Evolutionary conservation across 2,329 filamentous ascomycete genomes (phyloP).

Genomic region (Ceratocystiopsis minuta): DNA sequence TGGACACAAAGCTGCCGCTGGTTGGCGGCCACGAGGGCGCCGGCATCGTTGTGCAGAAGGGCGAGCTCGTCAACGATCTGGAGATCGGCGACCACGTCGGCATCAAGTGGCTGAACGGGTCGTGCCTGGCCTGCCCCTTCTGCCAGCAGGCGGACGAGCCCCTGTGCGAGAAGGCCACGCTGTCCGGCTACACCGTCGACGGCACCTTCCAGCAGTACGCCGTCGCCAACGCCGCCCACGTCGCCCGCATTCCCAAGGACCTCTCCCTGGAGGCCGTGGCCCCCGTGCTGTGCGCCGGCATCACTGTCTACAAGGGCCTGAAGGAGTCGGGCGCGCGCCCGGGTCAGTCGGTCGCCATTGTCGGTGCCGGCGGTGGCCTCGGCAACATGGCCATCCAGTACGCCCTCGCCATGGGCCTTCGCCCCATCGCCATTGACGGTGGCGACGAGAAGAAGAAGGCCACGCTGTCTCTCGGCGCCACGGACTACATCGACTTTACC

Average conservation of each 20-base stretch:
- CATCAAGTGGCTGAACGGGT: slow-evolving; percentile 85
- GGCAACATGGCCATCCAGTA: slow-evolving; percentile 28
- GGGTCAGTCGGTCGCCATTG: slow-evolving; percentile 23
- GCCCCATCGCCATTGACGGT: slow-evolving; percentile 25
- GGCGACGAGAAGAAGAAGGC: slow-evolving; percentile 39
- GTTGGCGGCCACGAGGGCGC: slow-evolving; percentile 52
- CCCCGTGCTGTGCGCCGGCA: slow-evolving; percentile 31
- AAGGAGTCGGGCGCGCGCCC: slow-evolving; percentile 18
- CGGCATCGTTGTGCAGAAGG: slow-evolving; percentile 73
- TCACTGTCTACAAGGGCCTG: slow-evolving; percentile 25
- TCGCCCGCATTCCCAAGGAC: slow-evolving; percentile 65
- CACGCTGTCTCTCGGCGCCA: slow-evolving; percentile 46
- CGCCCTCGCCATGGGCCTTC: slow-evolving; percentile 26
- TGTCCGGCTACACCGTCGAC: slow-evolving; percentile 87
- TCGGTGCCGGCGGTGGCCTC: slow-evolving; percentile 31
- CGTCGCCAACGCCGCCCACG: slow-evolving; percentile 71
- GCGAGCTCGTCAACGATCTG: slow-evolving; percentile 53
- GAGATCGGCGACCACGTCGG: slow-evolving; percentile 72
- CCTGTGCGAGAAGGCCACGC: slow-evolving; percentile 53
- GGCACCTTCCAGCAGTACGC: slow-evolving; percentile 87
- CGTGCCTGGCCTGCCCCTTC: slow-evolving; percentile 68
- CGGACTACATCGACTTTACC: slow-evolving; percentile 63
- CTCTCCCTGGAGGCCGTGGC: slow-evolving; percentile 54
- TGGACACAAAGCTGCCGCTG: slow-evolving; percentile 15
- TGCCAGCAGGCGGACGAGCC: slow-evolving; percentile 70